Base-by-base conservation (phyloP, 208 protist species). In the Leishmania aethiopica region DNA sequence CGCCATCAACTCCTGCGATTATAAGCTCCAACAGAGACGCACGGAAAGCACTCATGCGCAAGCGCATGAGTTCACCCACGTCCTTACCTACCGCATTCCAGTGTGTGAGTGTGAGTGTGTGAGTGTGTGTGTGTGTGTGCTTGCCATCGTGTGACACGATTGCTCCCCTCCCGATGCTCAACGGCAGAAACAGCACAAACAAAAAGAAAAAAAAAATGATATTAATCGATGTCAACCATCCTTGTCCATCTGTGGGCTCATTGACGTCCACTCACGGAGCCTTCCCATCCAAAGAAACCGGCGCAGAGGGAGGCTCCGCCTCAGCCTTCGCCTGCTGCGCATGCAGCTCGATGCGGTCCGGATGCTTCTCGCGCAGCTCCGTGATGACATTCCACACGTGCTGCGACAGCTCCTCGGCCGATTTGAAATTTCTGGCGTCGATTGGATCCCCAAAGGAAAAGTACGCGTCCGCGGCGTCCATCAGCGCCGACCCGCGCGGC, bases 361-460 rank as follows among this genome's bases (percentile, higher is more conserved):
- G 94, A 69, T 97, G 94, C 17, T 74, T 85, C 62, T 95, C 90
- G 19, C 92, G 93, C 8, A 94, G 73, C 35, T 90, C 87, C 2
- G 83, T 92, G 11, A 97, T 91, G 42, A 91, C 87, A 47, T 94
- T 84, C 79, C 85, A 91, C 57, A 90, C 84, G 84, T 95, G 86
- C 72, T 94, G 83, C 55, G 85, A 78, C 32, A 97, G 79, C 79
- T 91, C 90, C 86, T 97, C 87, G 22, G 90, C 89, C 25, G 85
- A 91, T 59, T 80, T 85, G 76, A 93, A 95, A 37, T 91, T 85
- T n/a, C 74, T 80, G 32, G 90, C 90, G 47, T 95, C 89, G 59
- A 97, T 78, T 15, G 92, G 90, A 78, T 92, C 91, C 19, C 91
- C 94, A 81, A 92, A 96, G 32, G 93, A 91, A 69, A 95, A 89